Base-by-base conservation (phyloP, 2,329 filamentous ascomycete genomes). In the Alternaria sp. region DNA sequence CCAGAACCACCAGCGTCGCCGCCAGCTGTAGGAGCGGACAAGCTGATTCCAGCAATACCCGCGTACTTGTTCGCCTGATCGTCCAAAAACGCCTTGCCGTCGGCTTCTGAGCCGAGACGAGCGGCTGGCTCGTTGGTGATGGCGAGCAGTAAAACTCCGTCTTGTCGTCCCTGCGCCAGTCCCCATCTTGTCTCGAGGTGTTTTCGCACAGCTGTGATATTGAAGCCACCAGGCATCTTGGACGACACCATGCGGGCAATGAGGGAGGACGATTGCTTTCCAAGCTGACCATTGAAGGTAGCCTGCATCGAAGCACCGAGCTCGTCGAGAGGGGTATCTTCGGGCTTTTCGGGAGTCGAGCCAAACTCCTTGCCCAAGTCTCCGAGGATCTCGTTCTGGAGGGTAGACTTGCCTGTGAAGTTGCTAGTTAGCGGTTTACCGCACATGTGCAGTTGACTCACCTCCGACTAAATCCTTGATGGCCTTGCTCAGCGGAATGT, bases 141-240 rank as follows among this genome's bases (percentile, higher is more conserved):
- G 61, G 91, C 93, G 58, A 98, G 82, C 56, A 98, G 83, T 61
- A 99, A 83, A 48, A 91, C 91, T 70, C 93, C 93, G 76, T 99
- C 95, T 77, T 99, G 95, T 72, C 95, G 86, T 28, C 95, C 95
- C 24, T 89, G 76, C 4, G 85, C 92, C 57, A 99, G 83, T 55
- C 95, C 95, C 93, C 94, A 99, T 78, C 92, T 87, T 14, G 91
- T 92, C 81, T 97, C 94, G 42, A 99, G 82, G 75, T 99, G 96
- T 81, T 99, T 99, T 73, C 95, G 88, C 45, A 96, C 92, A 11
- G 92, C 86, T 73, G 94, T 98, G 78, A 98, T 98, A 79, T 98
- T 99, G 87, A 99, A 99, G 62, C 95, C 95, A 82, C 94, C 95
- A 46, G 95, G 95, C 95, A 99, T 99, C 82, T 99, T 99, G 29